Conservation (phyloP, 2,329 filamentous ascomycete species). For the Talaromyces piceae region DNA sequence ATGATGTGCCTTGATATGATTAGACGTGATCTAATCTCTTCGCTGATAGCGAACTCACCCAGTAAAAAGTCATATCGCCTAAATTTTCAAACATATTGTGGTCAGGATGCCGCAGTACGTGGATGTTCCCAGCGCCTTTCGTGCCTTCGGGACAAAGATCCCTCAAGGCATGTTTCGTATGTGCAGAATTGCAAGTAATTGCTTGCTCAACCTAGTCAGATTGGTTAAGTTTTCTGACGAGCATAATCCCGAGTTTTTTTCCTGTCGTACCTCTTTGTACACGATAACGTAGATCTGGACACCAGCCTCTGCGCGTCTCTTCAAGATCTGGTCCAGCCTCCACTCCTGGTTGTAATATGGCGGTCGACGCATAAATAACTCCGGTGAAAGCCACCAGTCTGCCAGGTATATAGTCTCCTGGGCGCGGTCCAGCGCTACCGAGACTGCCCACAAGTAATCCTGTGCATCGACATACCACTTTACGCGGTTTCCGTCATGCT, state of each 20-base stretch:
- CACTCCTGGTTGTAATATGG: conserved; percentile 77
- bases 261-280: conserved; percentile 46
- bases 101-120: conserved; percentile 52
- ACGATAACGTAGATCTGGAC: conserved; percentile 93
- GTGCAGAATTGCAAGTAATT: conserved; percentile 82
- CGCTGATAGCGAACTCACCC: conserved; percentile 39
- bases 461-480: conserved; percentile 98
- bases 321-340: conserved; percentile 44
- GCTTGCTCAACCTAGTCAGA: conserved; percentile 54
- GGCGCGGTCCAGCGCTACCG: conserved; percentile 61
- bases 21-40: conserved; percentile 18
- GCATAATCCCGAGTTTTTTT: neutral
- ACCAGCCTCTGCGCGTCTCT: conserved; percentile 80
- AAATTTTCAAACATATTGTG: conserved; percentile 74
- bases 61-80: conserved; percentile 88
- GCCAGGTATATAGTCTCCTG: conserved; percentile 87
- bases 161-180: conserved; percentile 82
- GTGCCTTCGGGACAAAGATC: conserved; percentile 72
- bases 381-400: conserved; percentile 11
- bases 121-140: conserved; percentile 40
- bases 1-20: conserved; percentile 64
- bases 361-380: conserved; percentile 72
- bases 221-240: neutral
- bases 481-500: conserved; percentile 73
- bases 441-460: conserved; percentile 94